Conservation (phyloP, 2,329 filamentous ascomycete species). For the Diaporthe capsici region DNA sequence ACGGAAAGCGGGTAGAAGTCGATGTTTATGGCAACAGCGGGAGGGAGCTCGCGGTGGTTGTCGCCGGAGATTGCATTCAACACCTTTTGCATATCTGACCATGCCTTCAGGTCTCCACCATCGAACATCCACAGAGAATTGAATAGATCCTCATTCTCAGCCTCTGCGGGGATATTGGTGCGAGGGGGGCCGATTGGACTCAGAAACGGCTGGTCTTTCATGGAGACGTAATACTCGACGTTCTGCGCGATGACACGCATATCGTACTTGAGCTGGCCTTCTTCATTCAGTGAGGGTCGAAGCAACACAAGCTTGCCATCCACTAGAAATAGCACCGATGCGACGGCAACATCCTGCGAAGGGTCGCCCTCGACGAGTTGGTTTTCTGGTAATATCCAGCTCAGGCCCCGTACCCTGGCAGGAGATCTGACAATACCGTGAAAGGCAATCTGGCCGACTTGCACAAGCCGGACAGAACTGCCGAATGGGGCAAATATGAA, state of each 20-base stretch:
- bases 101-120: slow-evolving; percentile 86
- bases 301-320: slow-evolving; percentile 96
- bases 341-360: slow-evolving; percentile 93
- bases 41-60: slow-evolving; percentile 77
- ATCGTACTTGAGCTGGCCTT: slow-evolving; percentile 93
- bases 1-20: slow-evolving; percentile 96
- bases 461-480: slow-evolving; percentile 81
- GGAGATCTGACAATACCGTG: slow-evolving; percentile 96
- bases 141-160: slow-evolving; percentile 68
- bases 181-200: slow-evolving; percentile 43
- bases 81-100: slow-evolving; percentile 90
- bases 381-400: slow-evolving; percentile 94
- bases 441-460: slow-evolving; percentile 98
- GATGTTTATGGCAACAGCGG: slow-evolving; percentile 82
- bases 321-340: slow-evolving; percentile 95
- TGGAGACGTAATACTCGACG: slow-evolving; percentile 94
- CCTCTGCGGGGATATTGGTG: slow-evolving; percentile 50
- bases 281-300: slow-evolving; percentile 86
- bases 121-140: slow-evolving; percentile 98
- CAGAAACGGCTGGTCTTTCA: slow-evolving; percentile 82
- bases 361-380: slow-evolving; percentile 93
- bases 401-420: slow-evolving; percentile 90
- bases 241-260: slow-evolving; percentile 98
- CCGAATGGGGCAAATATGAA: slow-evolving; percentile 85
- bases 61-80: slow-evolving; percentile 78